phyloP scores from a whole-genome alignment of 2,329 filamentous ascomycete genomes.

The Colletotrichum sidae region DNA sequence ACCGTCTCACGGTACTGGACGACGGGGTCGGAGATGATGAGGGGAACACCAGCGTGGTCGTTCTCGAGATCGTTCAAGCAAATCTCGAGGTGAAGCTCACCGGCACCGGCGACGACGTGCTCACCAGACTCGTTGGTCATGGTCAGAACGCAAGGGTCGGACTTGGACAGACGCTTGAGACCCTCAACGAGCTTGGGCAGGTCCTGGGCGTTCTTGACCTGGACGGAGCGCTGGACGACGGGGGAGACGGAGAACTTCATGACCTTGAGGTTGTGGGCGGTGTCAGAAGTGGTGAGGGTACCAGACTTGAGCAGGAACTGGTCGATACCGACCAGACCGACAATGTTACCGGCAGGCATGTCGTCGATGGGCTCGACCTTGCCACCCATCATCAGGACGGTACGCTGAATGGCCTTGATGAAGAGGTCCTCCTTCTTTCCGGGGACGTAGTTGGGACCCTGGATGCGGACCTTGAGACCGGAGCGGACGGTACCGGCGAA shows the following conservation, averaged over 20 bases:
- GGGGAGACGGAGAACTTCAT: slow-evolving; percentile 99
- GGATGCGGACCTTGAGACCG: slow-evolving; percentile 99
- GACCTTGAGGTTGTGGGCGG: slow-evolving; percentile 99
- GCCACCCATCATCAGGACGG: slow-evolving; percentile 99
- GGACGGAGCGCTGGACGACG: slow-evolving; percentile 97
- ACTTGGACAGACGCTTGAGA: slow-evolving; percentile 99
- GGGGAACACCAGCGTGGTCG: slow-evolving; percentile 98
- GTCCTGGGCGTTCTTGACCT: slow-evolving; percentile 99
- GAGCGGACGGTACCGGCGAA: slow-evolving; percentile 98
- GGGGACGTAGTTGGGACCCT: slow-evolving; percentile 98
- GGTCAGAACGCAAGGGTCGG: slow-evolving; percentile 97
- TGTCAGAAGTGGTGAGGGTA: slow-evolving; percentile 97
- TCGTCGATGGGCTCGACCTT: slow-evolving; percentile 99
- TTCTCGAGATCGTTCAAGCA: slow-evolving; percentile 99
- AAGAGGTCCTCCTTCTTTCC: slow-evolving; percentile 99
- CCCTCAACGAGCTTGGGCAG: slow-evolving; percentile 99
- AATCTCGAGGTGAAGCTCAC: slow-evolving; percentile 99
- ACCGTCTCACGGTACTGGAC: slow-evolving; percentile 99
- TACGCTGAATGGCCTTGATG: slow-evolving; percentile 99
- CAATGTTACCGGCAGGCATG: slow-evolving; percentile 99
- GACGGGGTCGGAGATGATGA: slow-evolving; percentile 97
- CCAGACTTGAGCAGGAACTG: slow-evolving; percentile 99
- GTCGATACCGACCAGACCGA: slow-evolving; percentile 98
- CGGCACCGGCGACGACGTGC: slow-evolving; percentile 98
- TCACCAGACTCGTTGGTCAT: slow-evolving; percentile 92